A percentile compares a stretch with the other conserved stretches of the same genome.
These are phyloP conservation scores for Trichoderma hamatum DNA, from an alignment of 2,329 filamentous ascomycete species.

Conservation along the genomic window DNA sequence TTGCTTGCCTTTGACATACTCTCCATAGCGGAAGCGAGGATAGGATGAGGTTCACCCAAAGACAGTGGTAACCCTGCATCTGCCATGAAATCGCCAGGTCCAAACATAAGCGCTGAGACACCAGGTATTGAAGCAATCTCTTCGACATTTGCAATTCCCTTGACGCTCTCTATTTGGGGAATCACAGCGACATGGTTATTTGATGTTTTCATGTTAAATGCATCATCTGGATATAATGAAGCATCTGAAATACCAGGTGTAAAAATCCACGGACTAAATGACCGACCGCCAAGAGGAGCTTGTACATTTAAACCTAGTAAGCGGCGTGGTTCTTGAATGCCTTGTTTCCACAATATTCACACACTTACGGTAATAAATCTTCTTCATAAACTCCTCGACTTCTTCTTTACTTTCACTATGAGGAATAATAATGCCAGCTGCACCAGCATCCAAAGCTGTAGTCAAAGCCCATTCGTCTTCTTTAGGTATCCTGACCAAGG, in stretches of 20 bases:
- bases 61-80: slow-evolving; percentile 2
- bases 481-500: neutral
- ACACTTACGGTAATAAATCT: slow-evolving; percentile 9
- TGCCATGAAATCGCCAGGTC: slow-evolving; percentile 14
- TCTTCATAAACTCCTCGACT: slow-evolving; percentile 13
- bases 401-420: slow-evolving; percentile 15
- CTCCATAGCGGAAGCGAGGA: neutral
- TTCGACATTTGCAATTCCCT: slow-evolving; percentile 8
- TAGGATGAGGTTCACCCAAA: slow-evolving; percentile 9
- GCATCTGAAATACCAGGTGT: slow-evolving; percentile 22
- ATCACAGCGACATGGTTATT: slow-evolving; percentile 10
- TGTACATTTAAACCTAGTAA: neutral
- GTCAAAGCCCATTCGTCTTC: slow-evolving; percentile 17
- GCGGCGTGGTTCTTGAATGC: neutral
- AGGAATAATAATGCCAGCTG: slow-evolving; percentile 17
- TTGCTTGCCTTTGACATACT: slow-evolving; percentile 14
- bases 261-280: slow-evolving; percentile 23
- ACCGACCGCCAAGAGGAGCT: slow-evolving; percentile 15
- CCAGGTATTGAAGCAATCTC: slow-evolving; percentile 18
- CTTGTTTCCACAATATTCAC: neutral
- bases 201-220: slow-evolving; percentile 17
- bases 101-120: slow-evolving; percentile 19
- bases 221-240: slow-evolving; percentile 15
- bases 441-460: slow-evolving; percentile 18
- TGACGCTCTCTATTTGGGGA: slow-evolving; percentile 15